Conservation (phyloP, 192 early-diverging fungal species). For the Rhizoclosmatium sp. region DNA sequence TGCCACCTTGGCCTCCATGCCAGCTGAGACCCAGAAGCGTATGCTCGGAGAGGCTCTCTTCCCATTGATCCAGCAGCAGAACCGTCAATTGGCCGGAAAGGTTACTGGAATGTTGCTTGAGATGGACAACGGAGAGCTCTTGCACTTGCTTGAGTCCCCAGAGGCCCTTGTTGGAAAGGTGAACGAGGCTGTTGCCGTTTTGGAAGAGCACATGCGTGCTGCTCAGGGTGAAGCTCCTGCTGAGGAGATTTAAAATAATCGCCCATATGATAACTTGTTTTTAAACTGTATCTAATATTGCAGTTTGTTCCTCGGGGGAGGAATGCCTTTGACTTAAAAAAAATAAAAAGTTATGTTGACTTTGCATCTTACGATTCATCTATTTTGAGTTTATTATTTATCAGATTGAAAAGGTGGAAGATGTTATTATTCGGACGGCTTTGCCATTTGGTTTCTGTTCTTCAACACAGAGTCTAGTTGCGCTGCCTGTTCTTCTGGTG, state of each 20-base stretch:
- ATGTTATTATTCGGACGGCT: background rate
- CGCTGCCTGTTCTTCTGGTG: background rate
- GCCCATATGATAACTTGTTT: background rate
- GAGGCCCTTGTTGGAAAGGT: conserved; percentile 85
- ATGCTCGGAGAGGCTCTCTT: conserved; percentile 96
- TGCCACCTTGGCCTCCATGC: conserved; percentile 80
- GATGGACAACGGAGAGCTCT: conserved; percentile 95
- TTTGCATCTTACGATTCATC: too few relatives aligned
- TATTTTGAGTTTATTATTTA: background rate
- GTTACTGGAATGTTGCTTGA: conserved; percentile 99
- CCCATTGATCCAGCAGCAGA: conserved; percentile 79
- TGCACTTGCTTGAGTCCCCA: conserved; percentile 85
- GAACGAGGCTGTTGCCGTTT: conserved; percentile 83
- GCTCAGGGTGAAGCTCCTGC: conserved; percentile 20
- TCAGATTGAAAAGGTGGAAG: too few relatives aligned
- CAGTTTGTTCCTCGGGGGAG: background rate
- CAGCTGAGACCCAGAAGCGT: conserved; percentile 92
- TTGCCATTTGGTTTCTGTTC: conserved; percentile 4
- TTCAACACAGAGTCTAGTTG: conserved; percentile 1
- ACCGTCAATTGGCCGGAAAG: conserved; percentile 88
- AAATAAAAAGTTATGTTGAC: background rate
- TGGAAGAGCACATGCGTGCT: conserved; percentile 69
- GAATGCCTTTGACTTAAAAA: background rate
- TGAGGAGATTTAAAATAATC: conserved; percentile 22
- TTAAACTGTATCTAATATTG: background rate